Conservation (phyloP, 805 yeast species). For the Candida patagonica region DNA sequence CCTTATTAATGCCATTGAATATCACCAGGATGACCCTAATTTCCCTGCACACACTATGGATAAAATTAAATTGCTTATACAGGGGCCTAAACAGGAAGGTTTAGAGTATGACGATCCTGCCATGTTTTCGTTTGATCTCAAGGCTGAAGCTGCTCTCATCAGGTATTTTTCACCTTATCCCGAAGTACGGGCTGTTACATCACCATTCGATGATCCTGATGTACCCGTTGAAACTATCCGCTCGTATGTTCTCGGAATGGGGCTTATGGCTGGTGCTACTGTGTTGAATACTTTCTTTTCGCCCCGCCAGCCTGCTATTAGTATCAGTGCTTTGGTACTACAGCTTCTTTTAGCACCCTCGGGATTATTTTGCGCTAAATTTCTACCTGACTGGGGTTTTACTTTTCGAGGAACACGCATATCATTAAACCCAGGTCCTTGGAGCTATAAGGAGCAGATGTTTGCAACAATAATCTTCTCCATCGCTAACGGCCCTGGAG, state of each 20-base stretch:
- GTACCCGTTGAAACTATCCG: constrained; percentile 41
- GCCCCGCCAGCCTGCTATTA: constrained; percentile 44
- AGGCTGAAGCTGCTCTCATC: constrained; percentile 9
- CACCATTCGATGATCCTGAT: constrained; percentile 40
- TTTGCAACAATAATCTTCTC: constrained; percentile 37
- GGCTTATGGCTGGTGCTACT: constrained; percentile 44
- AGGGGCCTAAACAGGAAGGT: constrained; percentile 9
- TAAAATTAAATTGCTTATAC: constrained; percentile 20
- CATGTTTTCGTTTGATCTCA: constrained; percentile 8
- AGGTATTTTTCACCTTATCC: constrained; percentile 43
- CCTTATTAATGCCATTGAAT: constrained; percentile 3
- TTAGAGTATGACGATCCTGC: constrained; percentile 4
- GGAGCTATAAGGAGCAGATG: constrained; percentile 57
- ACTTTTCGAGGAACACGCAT: constrained; percentile 32
- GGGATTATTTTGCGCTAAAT: constrained; percentile 35
- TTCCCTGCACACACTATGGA: constrained; percentile 28
- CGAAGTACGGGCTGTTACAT: constrained; percentile 47
- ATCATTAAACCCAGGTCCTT: constrained; percentile 46
- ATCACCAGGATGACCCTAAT: constrained; percentile 8
- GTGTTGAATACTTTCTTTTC: constrained; percentile 49
- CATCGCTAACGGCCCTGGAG: constrained; percentile 26
- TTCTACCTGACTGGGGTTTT: constrained; percentile 41
- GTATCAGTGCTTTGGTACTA: constrained; percentile 35
- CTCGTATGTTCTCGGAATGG: constrained; percentile 29
- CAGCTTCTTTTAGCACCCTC: constrained; percentile 43